Evolutionary conservation across 352 stramenopile genomes (phyloP).

Genomic region (Globisporangium cederbergense): DNA sequence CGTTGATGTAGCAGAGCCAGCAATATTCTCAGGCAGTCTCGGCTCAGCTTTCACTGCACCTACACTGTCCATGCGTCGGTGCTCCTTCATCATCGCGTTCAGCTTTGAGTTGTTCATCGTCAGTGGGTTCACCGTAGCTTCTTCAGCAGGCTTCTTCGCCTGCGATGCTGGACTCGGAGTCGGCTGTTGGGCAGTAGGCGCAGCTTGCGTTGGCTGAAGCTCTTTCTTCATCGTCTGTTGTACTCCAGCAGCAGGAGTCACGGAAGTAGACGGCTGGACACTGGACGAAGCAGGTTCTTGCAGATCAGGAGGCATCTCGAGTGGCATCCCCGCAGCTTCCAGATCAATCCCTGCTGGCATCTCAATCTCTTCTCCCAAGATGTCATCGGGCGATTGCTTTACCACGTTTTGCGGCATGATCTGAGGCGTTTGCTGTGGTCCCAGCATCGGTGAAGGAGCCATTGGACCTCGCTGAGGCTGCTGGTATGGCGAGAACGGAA

Average conservation of each 20-base stretch:
- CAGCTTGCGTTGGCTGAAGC: conserved; percentile 4
- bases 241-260: background rate
- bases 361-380: conserved; percentile 43
- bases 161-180: background rate
- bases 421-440: conserved; percentile 5
- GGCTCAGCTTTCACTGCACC: conserved; percentile 22
- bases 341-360: conserved; percentile 23
- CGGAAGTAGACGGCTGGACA: background rate
- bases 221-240: conserved; percentile 26
- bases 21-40: background rate
- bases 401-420: background rate
- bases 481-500: conserved; percentile 25
- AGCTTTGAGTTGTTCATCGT: conserved; percentile 87
- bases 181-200: background rate
- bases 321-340: conserved; percentile 30
- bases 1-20: background rate
- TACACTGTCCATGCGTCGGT: conserved; percentile 66
- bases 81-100: conserved; percentile 84
- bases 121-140: conserved; percentile 49
- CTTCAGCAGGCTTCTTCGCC: conserved; percentile 12
- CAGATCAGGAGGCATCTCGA: conserved; percentile 63
- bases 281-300: conserved; percentile 32
- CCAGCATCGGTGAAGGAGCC: background rate
- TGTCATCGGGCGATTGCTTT: conserved; percentile 52
- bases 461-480: conserved; percentile 9